These are phyloP conservation scores for Cynara cardunculus DNA, from an alignment of 129 eudicot species.

Conservation along the genomic window DNA sequence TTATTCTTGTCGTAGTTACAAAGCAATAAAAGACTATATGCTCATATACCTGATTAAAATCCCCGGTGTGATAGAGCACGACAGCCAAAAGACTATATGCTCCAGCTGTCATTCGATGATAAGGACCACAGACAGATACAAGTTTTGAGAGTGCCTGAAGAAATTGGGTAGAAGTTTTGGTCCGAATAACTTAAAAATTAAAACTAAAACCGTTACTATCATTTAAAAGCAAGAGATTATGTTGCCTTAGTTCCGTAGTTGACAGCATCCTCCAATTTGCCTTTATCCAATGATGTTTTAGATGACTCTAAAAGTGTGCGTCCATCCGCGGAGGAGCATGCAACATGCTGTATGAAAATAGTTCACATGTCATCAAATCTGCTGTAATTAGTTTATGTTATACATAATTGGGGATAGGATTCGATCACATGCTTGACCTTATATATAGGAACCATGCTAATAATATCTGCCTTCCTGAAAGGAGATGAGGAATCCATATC, in stretches of 20 bases:
- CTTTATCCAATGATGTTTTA: constrained; percentile 96
- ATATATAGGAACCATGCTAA: constrained; percentile 91
- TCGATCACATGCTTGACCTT: constrained; percentile 49
- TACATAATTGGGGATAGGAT: not conserved
- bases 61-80: constrained; percentile 96
- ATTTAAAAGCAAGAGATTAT: not conserved
- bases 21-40: constrained; percentile 6
- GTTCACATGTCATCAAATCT: constrained; percentile 12
- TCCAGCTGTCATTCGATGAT: constrained; percentile 98
- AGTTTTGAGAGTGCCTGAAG: constrained; percentile 88
- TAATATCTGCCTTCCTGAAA: constrained; percentile 70
- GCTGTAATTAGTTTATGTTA: not conserved
- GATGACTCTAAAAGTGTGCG: constrained; percentile 93
- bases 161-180: constrained; percentile 17
- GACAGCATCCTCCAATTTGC: constrained; percentile 98
- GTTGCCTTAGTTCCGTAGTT: constrained; percentile 88
- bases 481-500: constrained; percentile 83
- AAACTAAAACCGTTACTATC: not conserved
- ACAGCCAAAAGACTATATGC: constrained; percentile 99
- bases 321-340: constrained; percentile 99
- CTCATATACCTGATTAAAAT: constrained; percentile 81
- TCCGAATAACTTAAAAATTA: not conserved
- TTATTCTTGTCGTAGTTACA: not conserved
- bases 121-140: constrained; percentile 92
- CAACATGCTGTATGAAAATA: constrained; percentile 66